These are phyloP conservation scores for Podospora bellae-mahoneyi DNA, from an alignment of 495 filamentous ascomycete species.

Conservation along the genomic window DNA sequence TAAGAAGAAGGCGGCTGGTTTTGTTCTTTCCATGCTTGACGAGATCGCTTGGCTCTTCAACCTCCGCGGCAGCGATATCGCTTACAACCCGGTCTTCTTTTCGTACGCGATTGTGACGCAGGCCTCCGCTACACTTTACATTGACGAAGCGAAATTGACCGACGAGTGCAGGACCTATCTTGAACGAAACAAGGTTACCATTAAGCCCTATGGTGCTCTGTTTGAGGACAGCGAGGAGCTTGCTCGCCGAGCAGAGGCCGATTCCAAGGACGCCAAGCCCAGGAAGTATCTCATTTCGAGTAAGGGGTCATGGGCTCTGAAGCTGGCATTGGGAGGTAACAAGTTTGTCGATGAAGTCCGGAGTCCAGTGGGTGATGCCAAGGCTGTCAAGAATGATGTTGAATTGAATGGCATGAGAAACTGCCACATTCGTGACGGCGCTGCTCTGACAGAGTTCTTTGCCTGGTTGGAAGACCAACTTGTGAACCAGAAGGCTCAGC, in stretches of 20 bases:
- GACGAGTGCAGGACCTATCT: slow-evolving; percentile 68
- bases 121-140: slow-evolving; percentile 75
- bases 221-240: slow-evolving; percentile 72
- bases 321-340: slow-evolving; percentile 82
- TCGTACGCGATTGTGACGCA: slow-evolving; percentile 90
- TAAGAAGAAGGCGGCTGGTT: slow-evolving; percentile 82
- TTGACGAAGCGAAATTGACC: slow-evolving; percentile 74
- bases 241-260: slow-evolving; percentile 43
- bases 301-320: slow-evolving; percentile 90
- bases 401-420: slow-evolving; percentile 91
- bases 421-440: slow-evolving; percentile 93
- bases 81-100: slow-evolving; percentile 98
- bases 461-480: slow-evolving; percentile 94
- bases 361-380: slow-evolving; percentile 87
- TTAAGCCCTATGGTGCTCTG: slow-evolving; percentile 83
- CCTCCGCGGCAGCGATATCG: slow-evolving; percentile 91
- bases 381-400: slow-evolving; percentile 93
- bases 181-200: slow-evolving; percentile 59
- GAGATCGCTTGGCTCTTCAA: slow-evolving; percentile 99
- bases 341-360: slow-evolving; percentile 80
- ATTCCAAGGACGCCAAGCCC: slow-evolving; percentile 30
- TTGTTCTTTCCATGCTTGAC: slow-evolving; percentile 93
- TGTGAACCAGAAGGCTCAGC: slow-evolving; percentile 61
- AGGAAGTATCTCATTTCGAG: slow-evolving; percentile 86
- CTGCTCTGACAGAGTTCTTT: slow-evolving; percentile 88